These are phyloP conservation scores for Pseudogymnoascus sp. DNA, from an alignment of 2,329 filamentous ascomycete species.

Conservation along the genomic window DNA sequence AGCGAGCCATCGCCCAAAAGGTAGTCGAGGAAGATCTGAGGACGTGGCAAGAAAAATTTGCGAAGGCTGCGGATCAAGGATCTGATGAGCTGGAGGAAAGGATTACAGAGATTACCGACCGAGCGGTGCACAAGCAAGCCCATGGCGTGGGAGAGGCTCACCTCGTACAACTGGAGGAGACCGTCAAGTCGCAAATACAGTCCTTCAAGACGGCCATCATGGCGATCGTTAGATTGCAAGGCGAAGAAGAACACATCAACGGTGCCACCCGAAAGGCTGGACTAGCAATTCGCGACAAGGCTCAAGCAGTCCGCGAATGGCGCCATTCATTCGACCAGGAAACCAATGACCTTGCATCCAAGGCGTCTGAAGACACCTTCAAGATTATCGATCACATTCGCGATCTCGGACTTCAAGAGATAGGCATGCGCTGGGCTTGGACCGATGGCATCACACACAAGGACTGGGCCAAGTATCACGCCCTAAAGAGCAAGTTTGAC, in stretches of 20 bases:
- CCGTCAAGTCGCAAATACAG: constrained; percentile 54
- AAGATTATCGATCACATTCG: constrained; percentile 61
- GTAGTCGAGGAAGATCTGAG: constrained; percentile 70
- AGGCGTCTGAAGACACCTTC: constrained; percentile 55
- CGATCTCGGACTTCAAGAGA: constrained; percentile 62
- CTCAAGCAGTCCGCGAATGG: constrained; percentile 57
- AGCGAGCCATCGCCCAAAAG: constrained; percentile 51
- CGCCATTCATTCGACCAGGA: constrained; percentile 50
- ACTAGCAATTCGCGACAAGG: constrained; percentile 52
- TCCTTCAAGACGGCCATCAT: constrained; percentile 61
- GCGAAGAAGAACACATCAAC: constrained; percentile 44
- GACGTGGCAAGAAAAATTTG: constrained; percentile 83
- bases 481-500: constrained; percentile 71
- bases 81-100: constrained; percentile 57
- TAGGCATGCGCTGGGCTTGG: constrained; percentile 79
- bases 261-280: constrained; percentile 49
- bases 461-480: constrained; percentile 93
- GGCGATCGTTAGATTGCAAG: constrained; percentile 50
- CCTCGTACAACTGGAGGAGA: constrained; percentile 59
- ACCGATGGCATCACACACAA: constrained; percentile 94
- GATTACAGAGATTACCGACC: constrained; percentile 62
- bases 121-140: constrained; percentile 58
- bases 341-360: constrained; percentile 46
- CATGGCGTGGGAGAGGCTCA: constrained; percentile 57
- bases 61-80: constrained; percentile 76